Evolutionary conservation across 2,329 filamentous ascomycete species (phyloP), one percentile per base, ranked within the genome.

Genomic region (Stachybotrys echinatus): DNA sequence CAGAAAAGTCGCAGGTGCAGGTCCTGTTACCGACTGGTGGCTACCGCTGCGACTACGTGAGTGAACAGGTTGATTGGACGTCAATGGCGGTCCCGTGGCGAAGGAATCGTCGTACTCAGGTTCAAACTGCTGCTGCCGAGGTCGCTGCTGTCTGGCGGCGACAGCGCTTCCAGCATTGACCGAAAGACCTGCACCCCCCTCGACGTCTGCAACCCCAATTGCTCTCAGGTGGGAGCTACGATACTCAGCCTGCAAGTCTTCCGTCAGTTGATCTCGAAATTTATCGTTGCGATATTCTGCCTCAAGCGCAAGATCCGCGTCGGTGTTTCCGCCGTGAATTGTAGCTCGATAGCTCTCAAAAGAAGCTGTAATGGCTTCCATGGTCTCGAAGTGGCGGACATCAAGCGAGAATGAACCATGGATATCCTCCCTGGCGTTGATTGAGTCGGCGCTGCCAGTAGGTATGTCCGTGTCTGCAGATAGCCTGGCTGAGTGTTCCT

Each of bases 371-470:
- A 43, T 43, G 42, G 42, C 42, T 19, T 43, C 42, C 42, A 43
- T 43, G 19, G 42, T 43, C 42, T 43, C 12, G 22, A 43, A 43
- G 42, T 43, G 42, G 42, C 42, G 42, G 20, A 43, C 42, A 23
- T 43, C 42, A 20, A 43, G 42, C 12, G 22, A 10, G 22, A 20
- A 19, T 14, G 42, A 19, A 20, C 42, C 20, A 43, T 10, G 22
- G 7, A 23, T 43, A n/a, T 10, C 6, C 12, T 43, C 42, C 42
- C 5, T 5, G 5, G 42, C 18, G 5, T 43, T n/a, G n/a, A n/a
- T 20, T n/a, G 19, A 22, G 7, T 43, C 18, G 10, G 6, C 42
- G 42, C 20, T 19, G 12, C 6, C 18, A 5, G 19, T n/a, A n/a
- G n/a, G n/a, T n/a, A n/a, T 43, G 5, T 43, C 12, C 12, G 42